Base-by-base conservation (phyloP, 306 rosid genomes). In the Quercus gilva region DNA sequence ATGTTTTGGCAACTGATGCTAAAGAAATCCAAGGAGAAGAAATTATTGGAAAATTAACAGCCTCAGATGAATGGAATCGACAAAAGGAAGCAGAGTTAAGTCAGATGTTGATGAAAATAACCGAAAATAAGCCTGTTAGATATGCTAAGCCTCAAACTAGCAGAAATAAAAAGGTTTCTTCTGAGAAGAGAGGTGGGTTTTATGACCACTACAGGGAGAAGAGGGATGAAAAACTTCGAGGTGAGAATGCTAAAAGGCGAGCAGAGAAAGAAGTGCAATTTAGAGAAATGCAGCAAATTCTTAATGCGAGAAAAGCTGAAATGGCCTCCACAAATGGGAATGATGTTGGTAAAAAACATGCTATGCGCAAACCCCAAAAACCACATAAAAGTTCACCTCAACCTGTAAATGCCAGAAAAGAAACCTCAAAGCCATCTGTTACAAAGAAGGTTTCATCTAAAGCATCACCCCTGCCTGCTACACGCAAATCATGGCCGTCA, bases 401-500 rank as follows among this genome's bases (percentile, higher is more conserved):
- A 78, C 79, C 89, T 74, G 79, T 80, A 43, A 91, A 83, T 64
- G 82, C 90, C 71, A 86, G 85, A 55, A 87, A 84, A 84, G 97
- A 91, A 81, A 81, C 82, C 69, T 76, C 85, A 3, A 90, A 90
- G 77, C 86, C 96, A 65, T 76, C 87, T 58, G 80, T 69, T 74
- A 58, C 84, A 1, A 91, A 87, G 81, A 92, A 83, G 84, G 69
- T 65, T 45, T 67, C 83, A 41, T 86, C 98, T 64, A 92, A 78
- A 89, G 71, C 87, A 14, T 75, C 94, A 71, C 78, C 91, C 28
- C 14, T 91, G 86, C 92, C 95, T 88, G 89, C 90, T 73, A 88
- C 91, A 29, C 98, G 96, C 2, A 95, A 92, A 85, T 91, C 98
- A 8, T 95, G 98, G 99, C 91, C 94, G 59, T 84, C 96, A 74